Conservation (phyloP, 208 protist genomes). For the Crithidia thermophila region DNA sequence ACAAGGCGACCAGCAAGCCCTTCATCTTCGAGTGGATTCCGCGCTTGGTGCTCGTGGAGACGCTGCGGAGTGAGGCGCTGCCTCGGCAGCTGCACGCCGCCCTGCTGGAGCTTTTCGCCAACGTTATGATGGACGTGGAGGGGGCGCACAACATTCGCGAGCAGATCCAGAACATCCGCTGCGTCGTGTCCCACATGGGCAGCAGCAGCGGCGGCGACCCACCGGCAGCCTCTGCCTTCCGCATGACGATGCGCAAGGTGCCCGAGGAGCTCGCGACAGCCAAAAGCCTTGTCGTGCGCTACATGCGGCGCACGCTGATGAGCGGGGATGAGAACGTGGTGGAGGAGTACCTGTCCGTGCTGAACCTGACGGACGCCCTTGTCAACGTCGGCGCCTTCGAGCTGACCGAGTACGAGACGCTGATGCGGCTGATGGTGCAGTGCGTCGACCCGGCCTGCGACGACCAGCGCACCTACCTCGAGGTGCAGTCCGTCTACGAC, state of each 20-base stretch:
- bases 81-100: constrained; percentile 38
- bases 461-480: constrained; percentile 23
- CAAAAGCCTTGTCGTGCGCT: constrained; percentile 32
- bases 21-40: constrained; percentile 42
- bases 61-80: constrained; percentile 28
- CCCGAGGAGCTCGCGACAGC: constrained; percentile 25
- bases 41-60: constrained; percentile 28
- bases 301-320: constrained; percentile 25
- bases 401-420: constrained; percentile 31
- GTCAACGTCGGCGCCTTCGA: constrained; percentile 44
- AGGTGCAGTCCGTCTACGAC: constrained; percentile 41
- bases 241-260: constrained; percentile 14
- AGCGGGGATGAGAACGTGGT: constrained; percentile 33
- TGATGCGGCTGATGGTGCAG: constrained; percentile 32
- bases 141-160: constrained; percentile 27
- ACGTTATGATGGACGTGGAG: constrained; percentile 29
- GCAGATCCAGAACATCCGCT: constrained; percentile 39
- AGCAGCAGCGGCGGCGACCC: not conserved
- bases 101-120: constrained; percentile 40
- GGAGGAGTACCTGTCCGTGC: constrained; percentile 30
- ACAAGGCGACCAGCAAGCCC: constrained; percentile 4
- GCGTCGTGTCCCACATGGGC: constrained; percentile 19
- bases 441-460: constrained; percentile 36
- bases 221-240: constrained; percentile 1
- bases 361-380: constrained; percentile 40